Base-by-base conservation (phyloP, 2,329 filamentous ascomycete species). In the Colletotrichum brevisporum region DNA sequence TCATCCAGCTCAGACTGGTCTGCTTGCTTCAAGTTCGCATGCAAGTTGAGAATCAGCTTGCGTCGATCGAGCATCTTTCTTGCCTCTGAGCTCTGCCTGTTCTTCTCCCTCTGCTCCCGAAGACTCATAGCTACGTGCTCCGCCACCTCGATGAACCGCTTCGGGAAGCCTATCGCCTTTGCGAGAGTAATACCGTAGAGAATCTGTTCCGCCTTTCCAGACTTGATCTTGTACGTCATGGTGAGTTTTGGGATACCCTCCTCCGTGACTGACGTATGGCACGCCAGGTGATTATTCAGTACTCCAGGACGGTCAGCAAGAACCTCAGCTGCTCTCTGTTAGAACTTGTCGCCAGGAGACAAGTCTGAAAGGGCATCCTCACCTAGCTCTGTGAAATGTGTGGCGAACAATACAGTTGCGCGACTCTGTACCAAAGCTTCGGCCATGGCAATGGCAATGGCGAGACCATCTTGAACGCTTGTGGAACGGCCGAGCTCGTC, bases 401-500 rank as follows among this genome's bases (percentile, higher is more conserved):
- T 98, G 2, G 92, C 94, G 79, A 99, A 99, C 91, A 94, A 98
- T 0, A 98, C 90, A 0, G 93, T 85, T 0, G 94, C 91, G 69
- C 89, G 87, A 73, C 90, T 96, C 68, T 94, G 88, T 5, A 98
- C 88, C 4, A 99, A 84, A 0, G 93, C 93, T 82, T 98, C 96
- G 0, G 95, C 92, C 75, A 98, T 94, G 2, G 95, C 93, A 56
- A 98, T 85, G 1, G 96, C 94, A 75, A 99, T 97, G 0, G 94
- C 91, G 1, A 98, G 83, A 0, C 96, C 96, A 76, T 99, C 96
- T 26, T 91, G 87, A 0, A 93, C 95, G 76, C 94, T 96, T 0
- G 96, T 99, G 1, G 94, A 95, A 31, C 96, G 89, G 0, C 96
- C 95, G 4, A 99, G 87, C 76, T 99, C 96, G 74, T 99, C 96